Conservation (phyloP, 257 asterid genomes). For the Cordia subcordata region DNA sequence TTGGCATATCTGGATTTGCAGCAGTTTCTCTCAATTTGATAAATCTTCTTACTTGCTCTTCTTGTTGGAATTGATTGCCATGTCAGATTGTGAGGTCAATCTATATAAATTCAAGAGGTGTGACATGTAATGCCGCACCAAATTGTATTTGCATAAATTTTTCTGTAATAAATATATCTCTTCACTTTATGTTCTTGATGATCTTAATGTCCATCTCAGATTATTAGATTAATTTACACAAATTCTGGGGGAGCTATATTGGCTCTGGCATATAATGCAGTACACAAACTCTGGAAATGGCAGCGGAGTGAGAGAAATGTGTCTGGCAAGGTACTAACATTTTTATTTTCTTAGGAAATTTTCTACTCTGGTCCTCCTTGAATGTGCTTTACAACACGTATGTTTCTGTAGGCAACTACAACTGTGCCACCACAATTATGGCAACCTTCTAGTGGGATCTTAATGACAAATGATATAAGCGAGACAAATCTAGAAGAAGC, state of each 20-base stretch:
- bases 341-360: background rate
- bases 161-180: background rate
- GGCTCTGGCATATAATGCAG: slow-evolving; percentile 55
- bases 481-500: slow-evolving; percentile 56
- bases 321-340: slow-evolving; percentile 44
- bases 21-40: background rate
- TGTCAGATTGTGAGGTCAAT: too few relatives aligned
- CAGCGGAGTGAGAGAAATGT: slow-evolving; percentile 35
- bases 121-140: too few relatives aligned
- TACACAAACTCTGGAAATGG: slow-evolving; percentile 84
- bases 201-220: slow-evolving; percentile 28
- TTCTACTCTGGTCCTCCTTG: slow-evolving; percentile 7
- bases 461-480: slow-evolving; percentile 61
- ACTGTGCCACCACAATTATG: slow-evolving; percentile 47
- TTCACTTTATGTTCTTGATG: background rate
- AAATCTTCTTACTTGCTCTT: background rate
- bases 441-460: slow-evolving; percentile 61
- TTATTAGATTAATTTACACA: slow-evolving; percentile 53
- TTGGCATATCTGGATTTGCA: background rate
- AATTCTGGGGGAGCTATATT: slow-evolving; percentile 57
- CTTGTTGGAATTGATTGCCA: background rate
- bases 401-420: slow-evolving; percentile 43
- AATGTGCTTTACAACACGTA: background rate
- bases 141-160: background rate
- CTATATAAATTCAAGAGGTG: too few relatives aligned